Conservation (phyloP, 306 rosid genomes). For the Rosa lucieae region DNA sequence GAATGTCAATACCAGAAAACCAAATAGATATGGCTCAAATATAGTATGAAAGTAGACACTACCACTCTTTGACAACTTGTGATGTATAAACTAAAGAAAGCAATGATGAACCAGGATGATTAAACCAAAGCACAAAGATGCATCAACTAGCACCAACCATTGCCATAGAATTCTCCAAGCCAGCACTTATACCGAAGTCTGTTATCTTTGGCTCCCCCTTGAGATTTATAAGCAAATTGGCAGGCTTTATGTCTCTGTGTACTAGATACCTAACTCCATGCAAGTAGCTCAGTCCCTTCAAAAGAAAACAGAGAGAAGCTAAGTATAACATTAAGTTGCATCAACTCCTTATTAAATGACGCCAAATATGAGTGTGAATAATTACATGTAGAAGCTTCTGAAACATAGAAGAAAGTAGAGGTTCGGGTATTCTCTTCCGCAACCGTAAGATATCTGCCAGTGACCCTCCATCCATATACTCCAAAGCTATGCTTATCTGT, state of each 20-base stretch:
- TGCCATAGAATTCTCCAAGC: conserved; percentile 94
- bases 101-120: neutral
- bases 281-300: conserved; percentile 85
- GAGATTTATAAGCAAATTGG: conserved; percentile 88
- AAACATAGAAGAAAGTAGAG: conserved; percentile 81
- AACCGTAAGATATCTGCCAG: conserved; percentile 74
- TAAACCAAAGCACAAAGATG: neutral
- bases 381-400: conserved; percentile 79
- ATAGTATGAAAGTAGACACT: neutral
- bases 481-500: conserved; percentile 96
- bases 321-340: neutral
- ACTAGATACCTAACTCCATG: conserved; percentile 91
- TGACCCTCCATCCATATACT: conserved; percentile 98
- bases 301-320: conserved; percentile 19
- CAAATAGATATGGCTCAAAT: neutral
- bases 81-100: neutral
- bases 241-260: conserved; percentile 98
- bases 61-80: neutral
- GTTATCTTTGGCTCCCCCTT: conserved; percentile 96
- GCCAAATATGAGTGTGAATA: neutral
- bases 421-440: conserved; percentile 75
- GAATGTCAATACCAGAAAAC: neutral
- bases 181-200: conserved; percentile 98
- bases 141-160: conserved; percentile 57
- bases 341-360: neutral